phyloP scores from a whole-genome alignment of 345 rosid species.

The Eucalyptus regnans region DNA sequence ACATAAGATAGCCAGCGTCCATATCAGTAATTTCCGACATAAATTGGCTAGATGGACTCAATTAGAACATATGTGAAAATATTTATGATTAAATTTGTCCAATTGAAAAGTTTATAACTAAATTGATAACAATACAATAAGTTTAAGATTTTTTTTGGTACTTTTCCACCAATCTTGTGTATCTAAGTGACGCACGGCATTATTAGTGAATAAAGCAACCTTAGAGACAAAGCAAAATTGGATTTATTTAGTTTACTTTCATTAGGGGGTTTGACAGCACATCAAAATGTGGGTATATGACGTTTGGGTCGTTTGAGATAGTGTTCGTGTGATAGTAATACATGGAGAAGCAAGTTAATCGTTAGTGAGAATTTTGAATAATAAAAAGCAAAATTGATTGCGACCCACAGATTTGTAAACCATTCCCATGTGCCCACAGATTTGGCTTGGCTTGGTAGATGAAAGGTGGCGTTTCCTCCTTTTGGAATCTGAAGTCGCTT shows the following conservation, averaged over 20 bases:
- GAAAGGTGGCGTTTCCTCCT: neutral
- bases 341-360: neutral
- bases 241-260: neutral
- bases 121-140: accelerated
- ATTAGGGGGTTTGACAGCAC: neutral
- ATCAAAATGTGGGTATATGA: neutral
- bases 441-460: neutral
- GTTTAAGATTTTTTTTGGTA: accelerated
- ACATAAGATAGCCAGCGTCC: accelerated
- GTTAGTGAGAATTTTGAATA: neutral
- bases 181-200: neutral
- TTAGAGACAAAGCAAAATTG: neutral
- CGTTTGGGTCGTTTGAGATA: neutral
- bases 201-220: neutral
- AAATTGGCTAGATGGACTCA: accelerated
- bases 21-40: too few species aligned
- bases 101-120: accelerated
- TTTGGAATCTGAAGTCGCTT: neutral
- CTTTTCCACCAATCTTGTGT: neutral
- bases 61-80: too few species aligned
- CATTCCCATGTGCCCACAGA: neutral
- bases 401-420: neutral
- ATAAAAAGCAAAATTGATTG: neutral
- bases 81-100: accelerated
- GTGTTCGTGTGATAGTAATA: neutral